A percentile compares a stretch with the other conserved stretches of the same genome.
Conservation (phyloP, 441 rosid genomes). For the Manihot esculenta region DNA sequence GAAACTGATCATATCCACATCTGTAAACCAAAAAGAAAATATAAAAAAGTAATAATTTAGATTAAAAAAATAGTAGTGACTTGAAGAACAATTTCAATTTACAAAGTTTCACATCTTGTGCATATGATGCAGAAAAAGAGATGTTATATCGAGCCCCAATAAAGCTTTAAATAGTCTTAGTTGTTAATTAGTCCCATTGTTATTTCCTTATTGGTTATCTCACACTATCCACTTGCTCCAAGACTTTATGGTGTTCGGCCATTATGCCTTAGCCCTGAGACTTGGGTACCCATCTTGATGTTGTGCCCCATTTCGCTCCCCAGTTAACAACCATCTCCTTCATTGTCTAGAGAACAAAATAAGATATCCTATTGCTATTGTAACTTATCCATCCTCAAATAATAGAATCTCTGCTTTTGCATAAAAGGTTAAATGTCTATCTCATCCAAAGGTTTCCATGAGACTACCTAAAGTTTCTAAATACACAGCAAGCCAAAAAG, state of each 20-base stretch:
- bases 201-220: not conserved
- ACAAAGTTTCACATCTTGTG: not conserved
- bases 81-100: not conserved
- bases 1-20: slow-evolving; percentile 85
- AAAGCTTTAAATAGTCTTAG: not conserved
- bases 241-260: no score
- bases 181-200: not conserved
- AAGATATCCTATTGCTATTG: not conserved
- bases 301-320: not conserved
- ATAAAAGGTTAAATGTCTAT: not conserved
- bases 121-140: not conserved
- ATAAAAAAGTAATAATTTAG: not conserved
- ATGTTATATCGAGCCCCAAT: no score
- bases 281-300: not conserved
- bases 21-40: slow-evolving; percentile 32
- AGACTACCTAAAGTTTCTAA: not conserved
- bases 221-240: not conserved
- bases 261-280: not conserved
- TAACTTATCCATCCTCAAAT: not conserved
- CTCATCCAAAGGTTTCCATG: not conserved
- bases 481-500: not conserved
- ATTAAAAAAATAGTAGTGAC: not conserved
- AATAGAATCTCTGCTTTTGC: not conserved
- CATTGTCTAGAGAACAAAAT: no score
- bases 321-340: not conserved